Conservation (phyloP, 768 basidiomycete species). For the Paxillus involutus region DNA sequence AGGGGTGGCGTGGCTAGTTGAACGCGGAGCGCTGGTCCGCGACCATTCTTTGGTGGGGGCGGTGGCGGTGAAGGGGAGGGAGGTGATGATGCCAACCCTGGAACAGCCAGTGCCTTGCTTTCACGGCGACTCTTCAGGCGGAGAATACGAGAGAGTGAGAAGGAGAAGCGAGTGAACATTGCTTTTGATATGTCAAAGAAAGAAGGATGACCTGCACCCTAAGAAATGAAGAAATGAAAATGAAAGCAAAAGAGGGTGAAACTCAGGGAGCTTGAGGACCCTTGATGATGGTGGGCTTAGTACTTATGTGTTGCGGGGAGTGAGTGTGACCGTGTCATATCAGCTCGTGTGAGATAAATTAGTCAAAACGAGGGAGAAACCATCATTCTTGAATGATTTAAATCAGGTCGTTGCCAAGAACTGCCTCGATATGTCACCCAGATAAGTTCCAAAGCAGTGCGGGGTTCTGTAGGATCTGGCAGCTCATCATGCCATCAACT, state of each 20-base stretch:
- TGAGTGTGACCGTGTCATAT: conserved; percentile 1
- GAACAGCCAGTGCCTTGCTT: neutral
- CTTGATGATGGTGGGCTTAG: neutral
- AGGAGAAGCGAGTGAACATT: conserved; percentile 20
- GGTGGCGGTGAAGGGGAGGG: neutral
- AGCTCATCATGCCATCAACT: too few species aligned
- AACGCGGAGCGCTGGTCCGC: neutral
- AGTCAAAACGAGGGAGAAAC: neutral
- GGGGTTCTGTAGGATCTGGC: too few species aligned
- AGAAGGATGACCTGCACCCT: conserved; percentile 16
- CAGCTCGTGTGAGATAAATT: neutral
- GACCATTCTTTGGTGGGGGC: neutral
- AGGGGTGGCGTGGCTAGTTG: neutral
- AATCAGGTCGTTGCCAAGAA: neutral
- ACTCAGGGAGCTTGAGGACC: neutral
- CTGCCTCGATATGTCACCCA: neutral
- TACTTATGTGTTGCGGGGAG: conserved; percentile 3
- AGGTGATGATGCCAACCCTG: neutral
- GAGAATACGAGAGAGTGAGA: conserved; percentile 16
- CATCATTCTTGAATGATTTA: neutral
- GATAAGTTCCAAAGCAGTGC: too few species aligned
- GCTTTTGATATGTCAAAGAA: neutral
- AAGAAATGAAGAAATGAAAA: neutral
- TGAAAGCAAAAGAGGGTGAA: neutral
- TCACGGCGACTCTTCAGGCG: conserved; percentile 12